Percentiles rank a stretch among this genome's conserved stretches.
phyloP scores from a whole-genome alignment of 1,284 basidiomycete genomes.

The Apiotrichum sp. region DNA sequence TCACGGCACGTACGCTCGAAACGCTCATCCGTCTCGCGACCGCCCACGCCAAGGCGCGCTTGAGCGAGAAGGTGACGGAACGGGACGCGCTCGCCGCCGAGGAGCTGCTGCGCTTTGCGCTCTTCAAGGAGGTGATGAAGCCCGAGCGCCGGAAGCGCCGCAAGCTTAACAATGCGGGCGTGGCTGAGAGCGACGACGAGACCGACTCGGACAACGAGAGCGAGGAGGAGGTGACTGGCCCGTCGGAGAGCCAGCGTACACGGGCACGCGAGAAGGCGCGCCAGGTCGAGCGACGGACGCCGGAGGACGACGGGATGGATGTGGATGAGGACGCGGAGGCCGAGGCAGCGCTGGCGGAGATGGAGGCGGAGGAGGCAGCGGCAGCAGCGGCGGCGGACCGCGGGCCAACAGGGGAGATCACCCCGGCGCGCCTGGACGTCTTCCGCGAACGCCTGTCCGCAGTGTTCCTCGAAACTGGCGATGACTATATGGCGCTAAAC shows the following conservation, averaged over 20 bases:
- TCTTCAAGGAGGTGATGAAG: conserved; percentile 95
- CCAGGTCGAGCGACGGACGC: conserved; percentile 44
- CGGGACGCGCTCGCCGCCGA: conserved; percentile 86
- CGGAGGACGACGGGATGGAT: conserved; percentile 11
- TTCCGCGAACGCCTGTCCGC: conserved; percentile 70
- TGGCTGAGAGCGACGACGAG: conserved; percentile 51
- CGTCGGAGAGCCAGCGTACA: conserved; percentile 28
- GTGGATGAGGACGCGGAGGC: conserved; percentile 23
- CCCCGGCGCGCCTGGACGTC: conserved; percentile 53
- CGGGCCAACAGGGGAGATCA: background rate
- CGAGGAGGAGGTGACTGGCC: conserved; percentile 43
- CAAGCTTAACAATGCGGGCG: conserved; percentile 64
- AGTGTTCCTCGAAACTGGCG: conserved; percentile 60
- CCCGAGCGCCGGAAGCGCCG: conserved; percentile 64
- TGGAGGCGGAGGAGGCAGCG: conserved; percentile 16
- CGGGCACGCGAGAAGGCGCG: conserved; percentile 49
- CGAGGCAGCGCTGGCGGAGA: conserved; percentile 14
- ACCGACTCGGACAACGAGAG: conserved; percentile 52
- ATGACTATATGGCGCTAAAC: conserved; percentile 60
- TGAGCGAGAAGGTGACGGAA: conserved; percentile 78
- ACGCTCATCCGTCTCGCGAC: conserved; percentile 97
- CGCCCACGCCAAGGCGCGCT: conserved; percentile 91
- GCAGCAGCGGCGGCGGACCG: background rate
- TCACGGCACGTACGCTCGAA: conserved; percentile 97
- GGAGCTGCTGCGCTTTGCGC: conserved; percentile 90